Conservation (phyloP, 2,329 filamentous ascomycete species). For the Hypoxylon sp. region DNA sequence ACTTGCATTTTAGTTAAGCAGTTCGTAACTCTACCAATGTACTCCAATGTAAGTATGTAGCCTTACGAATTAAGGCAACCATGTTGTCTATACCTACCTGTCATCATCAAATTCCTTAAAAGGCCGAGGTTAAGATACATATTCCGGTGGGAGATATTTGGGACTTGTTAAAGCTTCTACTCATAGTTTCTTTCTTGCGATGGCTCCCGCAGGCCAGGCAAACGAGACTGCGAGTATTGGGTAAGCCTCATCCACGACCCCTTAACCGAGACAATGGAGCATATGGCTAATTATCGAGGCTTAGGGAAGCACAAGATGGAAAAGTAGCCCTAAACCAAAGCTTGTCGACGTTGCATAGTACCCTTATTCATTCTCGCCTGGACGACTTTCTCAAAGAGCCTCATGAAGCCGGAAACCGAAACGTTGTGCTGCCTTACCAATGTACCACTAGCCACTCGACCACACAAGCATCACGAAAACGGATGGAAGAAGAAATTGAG, state of each 20-base stretch:
- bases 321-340: neutral
- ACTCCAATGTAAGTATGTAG: neutral
- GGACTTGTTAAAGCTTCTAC: neutral
- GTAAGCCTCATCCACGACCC: neutral
- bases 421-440: constrained; percentile 26
- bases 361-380: constrained; percentile 12
- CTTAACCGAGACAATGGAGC: no score
- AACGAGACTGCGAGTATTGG: neutral
- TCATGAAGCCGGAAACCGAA: constrained; percentile 24
- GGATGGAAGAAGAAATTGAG: constrained; percentile 13
- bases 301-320: neutral
- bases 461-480: neutral
- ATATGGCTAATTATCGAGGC: no score
- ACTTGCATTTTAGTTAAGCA: neutral
- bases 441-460: neutral
- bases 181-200: neutral
- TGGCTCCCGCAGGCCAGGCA: neutral
- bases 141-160: neutral
- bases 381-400: constrained; percentile 26
- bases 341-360: neutral
- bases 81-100: no score
- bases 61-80: neutral
- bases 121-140: neutral
- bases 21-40: neutral
- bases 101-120: no score